Evolutionary conservation across 768 basidiomycete genomes (phyloP), one percentile per base, ranked within the genome.

Genomic region (Naganishia vaughanmartiniae): DNA sequence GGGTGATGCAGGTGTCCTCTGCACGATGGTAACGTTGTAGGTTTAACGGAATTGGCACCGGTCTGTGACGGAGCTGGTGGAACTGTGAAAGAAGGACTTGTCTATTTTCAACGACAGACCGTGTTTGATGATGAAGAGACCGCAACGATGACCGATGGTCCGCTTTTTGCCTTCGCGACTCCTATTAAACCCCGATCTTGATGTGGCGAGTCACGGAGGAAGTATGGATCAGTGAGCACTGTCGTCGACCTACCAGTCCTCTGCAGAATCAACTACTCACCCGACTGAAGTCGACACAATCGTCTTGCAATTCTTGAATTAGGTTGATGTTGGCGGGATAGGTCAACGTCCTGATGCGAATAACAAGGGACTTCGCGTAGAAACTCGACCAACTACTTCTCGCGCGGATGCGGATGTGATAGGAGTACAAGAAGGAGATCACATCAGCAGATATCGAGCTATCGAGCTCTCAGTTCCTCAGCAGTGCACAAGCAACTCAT

Each of bases 371-470:
- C 21, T 28, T n/a, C 24, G 30, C 39, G 60, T 63, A 45, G 60
- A 63, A 46, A 26, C 14, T 63, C 6, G 39, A 26, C 19, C 60
- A 63, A 63, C 60, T 10, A n/a, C 57, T 58, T 63, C 42, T 42
- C 60, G 60, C 48, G 48, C 60, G 60, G 60, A 63, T 28, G 34
- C 60, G 26, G 42, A 42, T 42, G 4, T 51, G 9, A 54, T 54
- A 24, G 54, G 15, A 14, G 30, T 53, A 53, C 26, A 26, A 53
- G 36, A 36, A 12, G 6, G 5, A 12, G 5, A 36, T 36, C 36
- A 36, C 5, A 12, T 36, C 36, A 36, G 36, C 12, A 36, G 36
- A 5, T 36, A 36, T 36, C 36, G 4, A 5, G 34, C 34, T 12
- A 36, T 12, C 34, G 34, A 36, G 34, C 34, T 36, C 34, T 4